Evolutionary conservation across 2,329 filamentous ascomycete genomes (phyloP).

Genomic region (Erysiphe pisi): DNA sequence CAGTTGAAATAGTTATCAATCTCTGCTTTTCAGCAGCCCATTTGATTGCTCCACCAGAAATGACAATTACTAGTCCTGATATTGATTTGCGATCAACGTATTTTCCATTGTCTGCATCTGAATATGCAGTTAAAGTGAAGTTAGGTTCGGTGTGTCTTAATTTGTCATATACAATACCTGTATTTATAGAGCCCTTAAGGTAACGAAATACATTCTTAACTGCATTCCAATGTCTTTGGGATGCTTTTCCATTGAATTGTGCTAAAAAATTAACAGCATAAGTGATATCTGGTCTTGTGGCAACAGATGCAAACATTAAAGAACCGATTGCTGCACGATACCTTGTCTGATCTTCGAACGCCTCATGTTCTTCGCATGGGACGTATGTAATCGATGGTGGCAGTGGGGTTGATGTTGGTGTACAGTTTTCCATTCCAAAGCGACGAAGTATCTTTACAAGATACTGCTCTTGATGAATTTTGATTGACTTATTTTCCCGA

Average conservation of each 20-base stretch:
- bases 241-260: not conserved
- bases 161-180: not conserved
- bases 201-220: not conserved
- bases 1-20: not conserved
- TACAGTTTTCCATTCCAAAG: not conserved
- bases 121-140: not conserved
- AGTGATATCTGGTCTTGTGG: not conserved
- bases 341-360: not conserved
- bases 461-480: not conserved
- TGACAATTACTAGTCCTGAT: not conserved
- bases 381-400: not conserved
- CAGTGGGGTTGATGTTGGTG: not conserved
- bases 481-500: not conserved
- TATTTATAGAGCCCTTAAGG: not conserved
- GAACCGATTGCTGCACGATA: not conserved
- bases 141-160: not conserved
- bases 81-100: not conserved
- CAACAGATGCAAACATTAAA: not conserved
- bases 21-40: conserved; percentile 4
- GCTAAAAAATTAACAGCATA: not conserved
- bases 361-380: not conserved
- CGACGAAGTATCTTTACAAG: not conserved
- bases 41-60: not conserved
- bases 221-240: not conserved
- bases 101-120: conserved; percentile 15